These are phyloP conservation scores for Trichoderma reesei DNA, from an alignment of 495 filamentous ascomycete species.

Conservation along the genomic window DNA sequence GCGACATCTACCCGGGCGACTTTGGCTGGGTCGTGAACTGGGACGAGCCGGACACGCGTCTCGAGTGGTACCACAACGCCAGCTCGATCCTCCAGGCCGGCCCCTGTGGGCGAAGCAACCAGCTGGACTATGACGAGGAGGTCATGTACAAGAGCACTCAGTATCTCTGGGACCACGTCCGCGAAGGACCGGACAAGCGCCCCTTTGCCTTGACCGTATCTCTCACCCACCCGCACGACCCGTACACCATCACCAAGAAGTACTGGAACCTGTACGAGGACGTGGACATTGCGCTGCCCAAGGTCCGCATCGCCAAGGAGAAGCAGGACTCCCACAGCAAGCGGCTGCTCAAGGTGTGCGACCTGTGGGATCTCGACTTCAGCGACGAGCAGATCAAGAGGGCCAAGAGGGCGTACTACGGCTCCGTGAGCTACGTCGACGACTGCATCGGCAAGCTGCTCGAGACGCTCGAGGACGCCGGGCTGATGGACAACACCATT, in stretches of 20 bases:
- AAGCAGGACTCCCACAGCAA: slow-evolving; percentile 75
- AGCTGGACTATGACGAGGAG: slow-evolving; percentile 91
- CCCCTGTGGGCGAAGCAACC: slow-evolving; percentile 72
- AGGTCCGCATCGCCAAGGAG: slow-evolving; percentile 60
- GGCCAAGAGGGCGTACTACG: slow-evolving; percentile 77
- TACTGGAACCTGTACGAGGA: slow-evolving; percentile 84
- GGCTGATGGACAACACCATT: slow-evolving; percentile 70
- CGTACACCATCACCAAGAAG: slow-evolving; percentile 79
- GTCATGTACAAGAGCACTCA: slow-evolving; percentile 77
- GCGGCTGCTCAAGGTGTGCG: slow-evolving; percentile 70
- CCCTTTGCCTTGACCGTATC: slow-evolving; percentile 85
- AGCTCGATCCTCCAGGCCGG: slow-evolving; percentile 81
- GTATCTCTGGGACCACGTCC: slow-evolving; percentile 75
- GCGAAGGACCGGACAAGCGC: slow-evolving; percentile 52
- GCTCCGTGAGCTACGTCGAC: slow-evolving; percentile 81
- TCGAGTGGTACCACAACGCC: slow-evolving; percentile 90
- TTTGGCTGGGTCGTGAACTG: slow-evolving; percentile 86
- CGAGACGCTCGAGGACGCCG: slow-evolving; percentile 59
- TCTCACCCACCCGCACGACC: slow-evolving; percentile 85
- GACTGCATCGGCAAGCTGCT: slow-evolving; percentile 75
- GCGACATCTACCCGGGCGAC: slow-evolving; percentile 85
- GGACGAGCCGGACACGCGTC: slow-evolving; percentile 73
- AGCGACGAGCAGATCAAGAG: slow-evolving; percentile 69
- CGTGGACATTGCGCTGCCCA: slow-evolving; percentile 74
- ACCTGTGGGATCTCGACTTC: slow-evolving; percentile 66